Evolutionary conservation across 768 basidiomycete genomes (phyloP).

Genomic region (Infundibulicybe gibba): DNA sequence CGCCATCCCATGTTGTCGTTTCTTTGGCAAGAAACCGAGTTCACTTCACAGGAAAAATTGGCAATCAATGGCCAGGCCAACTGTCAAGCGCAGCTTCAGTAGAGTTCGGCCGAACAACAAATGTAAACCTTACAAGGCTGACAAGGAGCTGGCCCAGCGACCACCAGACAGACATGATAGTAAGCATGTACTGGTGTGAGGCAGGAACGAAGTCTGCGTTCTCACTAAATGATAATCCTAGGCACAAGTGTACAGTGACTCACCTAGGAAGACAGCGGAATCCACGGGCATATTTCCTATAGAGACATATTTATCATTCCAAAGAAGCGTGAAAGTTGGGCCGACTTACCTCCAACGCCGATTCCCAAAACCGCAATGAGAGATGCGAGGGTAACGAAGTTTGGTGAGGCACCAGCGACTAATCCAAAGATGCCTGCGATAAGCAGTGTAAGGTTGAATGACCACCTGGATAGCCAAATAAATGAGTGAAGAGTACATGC

Average conservation of each 20-base stretch:
- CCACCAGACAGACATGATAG: conserved; percentile 74
- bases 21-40: conserved; percentile 29
- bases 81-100: conserved; percentile 16
- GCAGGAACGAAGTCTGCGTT: conserved; percentile 58
- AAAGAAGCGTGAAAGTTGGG: too few relatives aligned
- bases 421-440: conserved; percentile 62
- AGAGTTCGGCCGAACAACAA: too few relatives aligned
- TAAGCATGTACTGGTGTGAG: conserved; percentile 68
- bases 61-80: conserved; percentile 69
- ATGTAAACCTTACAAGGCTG: conserved; percentile 19
- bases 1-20: conserved; percentile 68
- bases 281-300: too few relatives aligned
- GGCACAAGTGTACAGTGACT: too few relatives aligned
- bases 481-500: too few relatives aligned
- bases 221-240: too few relatives aligned
- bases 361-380: conserved; percentile 52
- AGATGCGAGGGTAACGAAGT: conserved; percentile 44
- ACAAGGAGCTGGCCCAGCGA: conserved; percentile 66
- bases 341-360: conserved; percentile 50
- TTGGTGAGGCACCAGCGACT: conserved; percentile 53
- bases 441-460: conserved; percentile 62
- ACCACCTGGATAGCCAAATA: conserved; percentile 33
- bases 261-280: too few relatives aligned
- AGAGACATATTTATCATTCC: too few relatives aligned
- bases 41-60: conserved; percentile 50